These are phyloP conservation scores for Rhynchosporium secalis DNA, from an alignment of 2,329 filamentous ascomycete species.

Conservation along the genomic window DNA sequence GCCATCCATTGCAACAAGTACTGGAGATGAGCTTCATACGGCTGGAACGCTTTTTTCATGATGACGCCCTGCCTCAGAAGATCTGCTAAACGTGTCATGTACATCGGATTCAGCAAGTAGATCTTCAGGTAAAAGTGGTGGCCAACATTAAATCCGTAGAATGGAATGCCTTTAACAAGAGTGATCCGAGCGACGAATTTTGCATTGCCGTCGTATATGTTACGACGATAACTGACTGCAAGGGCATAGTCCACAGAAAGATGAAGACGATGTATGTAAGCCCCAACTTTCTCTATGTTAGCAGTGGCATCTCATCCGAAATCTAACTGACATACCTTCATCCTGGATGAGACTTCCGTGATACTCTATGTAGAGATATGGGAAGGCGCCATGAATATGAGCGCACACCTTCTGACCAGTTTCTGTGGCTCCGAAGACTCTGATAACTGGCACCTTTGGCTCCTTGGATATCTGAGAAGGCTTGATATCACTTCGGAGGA, in stretches of 20 bases:
- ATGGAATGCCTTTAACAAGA: constrained; percentile 88
- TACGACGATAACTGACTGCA: constrained; percentile 78
- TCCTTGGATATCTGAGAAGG: constrained; percentile 60
- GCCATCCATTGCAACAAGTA: constrained; percentile 97
- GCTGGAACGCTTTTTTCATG: constrained; percentile 80
- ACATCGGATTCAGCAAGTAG: constrained; percentile 83
- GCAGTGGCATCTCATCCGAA: background rate
- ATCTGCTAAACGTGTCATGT: constrained; percentile 86
- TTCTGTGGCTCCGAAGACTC: constrained; percentile 89
- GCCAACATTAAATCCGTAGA: constrained; percentile 94
- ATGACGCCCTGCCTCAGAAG: constrained; percentile 85
- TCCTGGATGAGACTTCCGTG: constrained; percentile 64
- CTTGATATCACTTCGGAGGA: constrained; percentile 65
- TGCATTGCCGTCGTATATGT: constrained; percentile 66
- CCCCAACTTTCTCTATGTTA: constrained; percentile 55
- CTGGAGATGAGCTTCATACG: constrained; percentile 91
- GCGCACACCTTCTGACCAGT: constrained; percentile 95
- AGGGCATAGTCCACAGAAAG: constrained; percentile 89
- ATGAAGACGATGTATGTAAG: constrained; percentile 76
- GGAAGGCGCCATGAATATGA: constrained; percentile 93
- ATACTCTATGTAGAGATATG: constrained; percentile 93
- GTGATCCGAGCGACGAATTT: constrained; percentile 87
- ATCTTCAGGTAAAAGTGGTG: constrained; percentile 92
- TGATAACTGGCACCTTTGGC: constrained; percentile 79
- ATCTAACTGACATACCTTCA: constrained; percentile 56